Evolutionary conservation across 2,329 filamentous ascomycete genomes (phyloP).

Genomic region (Exserohilum rostratum): DNA sequence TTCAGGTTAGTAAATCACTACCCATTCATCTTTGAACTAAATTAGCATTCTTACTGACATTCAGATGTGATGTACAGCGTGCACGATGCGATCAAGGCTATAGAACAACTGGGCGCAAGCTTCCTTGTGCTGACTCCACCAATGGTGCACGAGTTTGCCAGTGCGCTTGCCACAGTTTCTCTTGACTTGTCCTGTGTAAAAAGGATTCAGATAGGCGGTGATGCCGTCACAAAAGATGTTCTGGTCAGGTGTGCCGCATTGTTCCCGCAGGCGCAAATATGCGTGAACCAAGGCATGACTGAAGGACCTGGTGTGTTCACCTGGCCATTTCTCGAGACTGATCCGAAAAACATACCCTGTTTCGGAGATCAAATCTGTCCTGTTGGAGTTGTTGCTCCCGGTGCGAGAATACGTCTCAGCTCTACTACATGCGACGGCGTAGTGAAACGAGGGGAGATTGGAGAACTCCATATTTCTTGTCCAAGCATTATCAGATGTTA

Average conservation of each 20-base stretch:
- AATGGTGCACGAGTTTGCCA: slow-evolving; percentile 1
- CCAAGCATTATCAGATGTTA: slow-evolving; percentile 2
- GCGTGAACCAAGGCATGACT: slow-evolving; percentile 1
- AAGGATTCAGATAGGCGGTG: slow-evolving; percentile 1
- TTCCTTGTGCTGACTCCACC: slow-evolving; percentile 3
- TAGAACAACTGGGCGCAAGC: neutral
- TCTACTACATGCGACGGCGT: neutral
- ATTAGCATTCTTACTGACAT: neutral
- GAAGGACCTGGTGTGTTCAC: neutral
- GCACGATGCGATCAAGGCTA: neutral
- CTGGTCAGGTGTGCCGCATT: neutral
- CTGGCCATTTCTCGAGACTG: slow-evolving; percentile 1
- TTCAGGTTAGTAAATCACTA: neutral
- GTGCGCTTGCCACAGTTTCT: neutral
- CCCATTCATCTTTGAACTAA: neutral
- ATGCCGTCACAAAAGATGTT: slow-evolving; percentile 1
- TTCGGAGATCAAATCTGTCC: neutral
- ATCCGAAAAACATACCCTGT: neutral
- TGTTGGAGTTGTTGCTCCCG: neutral
- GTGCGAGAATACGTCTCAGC: neutral
- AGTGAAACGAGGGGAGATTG: neutral
- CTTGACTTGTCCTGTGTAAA: neutral
- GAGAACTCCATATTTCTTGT: slow-evolving; percentile 2
- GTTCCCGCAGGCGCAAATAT: slow-evolving; percentile 1
- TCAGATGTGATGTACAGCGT: neutral